Evolutionary conservation across 2,329 filamentous ascomycete genomes (phyloP).

Genomic region (Alternaria alternata): DNA sequence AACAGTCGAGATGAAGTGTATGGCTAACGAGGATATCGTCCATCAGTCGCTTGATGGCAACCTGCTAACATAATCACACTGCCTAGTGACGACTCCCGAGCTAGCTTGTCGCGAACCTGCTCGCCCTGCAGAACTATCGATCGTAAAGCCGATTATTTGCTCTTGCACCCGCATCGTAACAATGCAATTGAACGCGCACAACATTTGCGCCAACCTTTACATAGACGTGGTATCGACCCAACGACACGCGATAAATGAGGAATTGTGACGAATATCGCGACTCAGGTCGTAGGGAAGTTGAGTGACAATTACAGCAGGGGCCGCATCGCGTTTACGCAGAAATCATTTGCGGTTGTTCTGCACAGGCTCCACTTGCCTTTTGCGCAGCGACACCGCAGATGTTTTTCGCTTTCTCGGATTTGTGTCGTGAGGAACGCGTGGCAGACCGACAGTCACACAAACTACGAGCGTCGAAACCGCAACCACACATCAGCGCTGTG

Average conservation of each 20-base stretch:
- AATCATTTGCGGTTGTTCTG: background rate
- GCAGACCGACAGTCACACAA: background rate
- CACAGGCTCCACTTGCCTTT: background rate
- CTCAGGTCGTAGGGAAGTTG: background rate
- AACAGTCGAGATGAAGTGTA: background rate
- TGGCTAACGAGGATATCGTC: background rate
- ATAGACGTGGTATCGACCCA: background rate
- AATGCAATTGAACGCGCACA: background rate
- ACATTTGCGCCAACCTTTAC: background rate
- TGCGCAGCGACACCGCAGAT: background rate
- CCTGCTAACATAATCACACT: background rate
- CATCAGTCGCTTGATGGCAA: background rate
- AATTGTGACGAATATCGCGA: background rate
- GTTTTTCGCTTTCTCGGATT: background rate
- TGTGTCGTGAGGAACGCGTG: constrained; percentile 1
- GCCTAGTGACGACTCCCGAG: background rate
- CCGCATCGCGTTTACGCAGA: background rate
- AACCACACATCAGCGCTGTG: background rate
- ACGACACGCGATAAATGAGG: background rate
- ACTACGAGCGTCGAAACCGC: background rate
- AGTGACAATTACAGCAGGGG: background rate
- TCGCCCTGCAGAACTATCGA: background rate
- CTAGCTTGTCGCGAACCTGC: background rate
- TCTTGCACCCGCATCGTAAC: background rate
- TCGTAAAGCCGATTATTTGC: background rate